These are phyloP conservation scores for Aspergillus niger DNA, from an alignment of 2,329 filamentous ascomycete genomes.

Conservation along the genomic window DNA sequence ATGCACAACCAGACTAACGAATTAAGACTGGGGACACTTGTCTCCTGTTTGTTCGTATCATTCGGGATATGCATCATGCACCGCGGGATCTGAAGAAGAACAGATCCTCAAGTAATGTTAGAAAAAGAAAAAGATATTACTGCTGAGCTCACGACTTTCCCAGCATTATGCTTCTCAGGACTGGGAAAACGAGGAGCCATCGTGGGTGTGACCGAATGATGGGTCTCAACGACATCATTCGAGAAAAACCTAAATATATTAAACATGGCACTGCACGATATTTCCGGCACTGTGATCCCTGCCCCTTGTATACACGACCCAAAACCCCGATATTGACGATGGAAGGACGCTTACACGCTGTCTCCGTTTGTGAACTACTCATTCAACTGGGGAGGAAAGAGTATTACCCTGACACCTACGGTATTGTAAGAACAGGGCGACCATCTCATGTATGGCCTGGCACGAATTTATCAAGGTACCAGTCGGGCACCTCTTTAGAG, in stretches of 20 bases:
- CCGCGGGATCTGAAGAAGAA: not conserved
- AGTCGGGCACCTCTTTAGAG: no score
- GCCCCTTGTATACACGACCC: no score
- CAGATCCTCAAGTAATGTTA: not conserved
- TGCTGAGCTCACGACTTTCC: not conserved
- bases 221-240: not conserved
- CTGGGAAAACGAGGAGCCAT: not conserved
- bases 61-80: not conserved
- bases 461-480: not conserved
- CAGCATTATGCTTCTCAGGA: not conserved
- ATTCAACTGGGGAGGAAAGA: not conserved
- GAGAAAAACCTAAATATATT: not conserved
- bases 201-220: not conserved
- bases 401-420: not conserved
- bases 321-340: not conserved
- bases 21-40: not conserved
- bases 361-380: not conserved
- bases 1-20: not conserved
- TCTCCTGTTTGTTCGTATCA: not conserved
- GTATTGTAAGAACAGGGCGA: slow-evolving; percentile 6
- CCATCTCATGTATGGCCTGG: not conserved
- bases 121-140: not conserved
- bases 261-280: not conserved
- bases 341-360: no score
- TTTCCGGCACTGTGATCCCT: no score